Evolutionary conservation across 2,329 filamentous ascomycete genomes (phyloP), one percentile per base, ranked within the genome.

Genomic region (Cladosporium sphaerospermum): DNA sequence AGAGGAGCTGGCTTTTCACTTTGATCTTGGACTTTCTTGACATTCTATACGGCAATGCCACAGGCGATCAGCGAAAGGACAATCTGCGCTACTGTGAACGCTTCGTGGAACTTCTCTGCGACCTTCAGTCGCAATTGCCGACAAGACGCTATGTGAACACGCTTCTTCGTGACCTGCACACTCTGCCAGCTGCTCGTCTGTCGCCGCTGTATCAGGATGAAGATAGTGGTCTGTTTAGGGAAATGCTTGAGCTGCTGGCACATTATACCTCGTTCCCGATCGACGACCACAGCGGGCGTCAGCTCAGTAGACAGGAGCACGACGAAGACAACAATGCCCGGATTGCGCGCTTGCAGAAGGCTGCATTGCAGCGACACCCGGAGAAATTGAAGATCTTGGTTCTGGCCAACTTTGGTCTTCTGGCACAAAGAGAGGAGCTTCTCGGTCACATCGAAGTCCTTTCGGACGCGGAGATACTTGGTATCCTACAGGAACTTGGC

Each of bases 121-220:
- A 99, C 67, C 74, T 99, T 16, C 84, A 95, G 68, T 96, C 92
- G 64, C 93, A 99, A 68, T 76, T 97, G 45, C 93, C 93, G 0
- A 99, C 95, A 3, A 80, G 93, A 61, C 83, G 93, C 69, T 97
- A 97, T 67, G 88, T 95, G 66, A 96, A 96, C 69, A 84, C 88
- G 1, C 74, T 99, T 40, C 71, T 97, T 11, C 84, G 87, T 62
- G 92, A 99, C 66, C 74, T 97, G 43, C 90, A 97, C 66, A 71
- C 95, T 18, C 71, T 96, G 28, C 77, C 92, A 1, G 81, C 87
- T 9, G 83, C 96, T 62, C 81, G 80, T 45, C 73, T 95, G 14
- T 96, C 92, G 1, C 85, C 86, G 1, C 73, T 92, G 63, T 95
- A 86, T 63, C 83, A 84, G 53, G 81, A 86, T 53, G 84, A 89